phyloP scores from a whole-genome alignment of 2,329 filamentous ascomycete species.

The Sporothrix dimorphospora region DNA sequence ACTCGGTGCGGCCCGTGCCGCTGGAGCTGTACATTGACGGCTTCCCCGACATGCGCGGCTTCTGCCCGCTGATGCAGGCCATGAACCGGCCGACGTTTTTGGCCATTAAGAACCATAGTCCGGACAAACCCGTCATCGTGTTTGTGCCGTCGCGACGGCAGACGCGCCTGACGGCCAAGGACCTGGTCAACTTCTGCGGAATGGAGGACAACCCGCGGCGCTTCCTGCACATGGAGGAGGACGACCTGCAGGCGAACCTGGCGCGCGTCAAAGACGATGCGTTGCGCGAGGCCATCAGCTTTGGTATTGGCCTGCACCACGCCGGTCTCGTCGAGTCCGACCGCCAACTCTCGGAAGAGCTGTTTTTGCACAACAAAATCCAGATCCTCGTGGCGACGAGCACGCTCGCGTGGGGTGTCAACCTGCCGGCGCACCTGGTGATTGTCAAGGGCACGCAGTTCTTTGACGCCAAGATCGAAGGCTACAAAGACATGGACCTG shows the following conservation, averaged over 20 bases:
- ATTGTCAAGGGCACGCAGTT: conserved; percentile 98
- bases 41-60: conserved; percentile 91
- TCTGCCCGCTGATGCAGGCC: conserved; percentile 97
- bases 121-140: conserved; percentile 95
- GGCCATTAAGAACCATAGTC: conserved; percentile 94
- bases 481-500: conserved; percentile 97
- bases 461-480: conserved; percentile 96
- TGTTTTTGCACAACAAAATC: conserved; percentile 97
- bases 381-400: conserved; percentile 95
- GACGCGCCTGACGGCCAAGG: conserved; percentile 91
- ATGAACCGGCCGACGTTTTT: conserved; percentile 98
- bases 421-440: conserved; percentile 92
- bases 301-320: conserved; percentile 96
- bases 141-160: conserved; percentile 96
- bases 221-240: conserved; percentile 92
- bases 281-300: conserved; percentile 89
- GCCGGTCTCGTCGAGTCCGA: conserved; percentile 95
- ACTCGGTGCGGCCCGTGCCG: conserved; percentile 94
- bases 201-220: conserved; percentile 97
- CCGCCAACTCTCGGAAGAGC: conserved; percentile 85
- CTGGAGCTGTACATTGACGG: conserved; percentile 97
- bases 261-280: conserved; percentile 89
- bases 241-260: conserved; percentile 88
- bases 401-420: conserved; percentile 97
- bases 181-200: conserved; percentile 94